Conservation (phyloP, 805 yeast genomes). For the Yarrowia alimentaria region DNA sequence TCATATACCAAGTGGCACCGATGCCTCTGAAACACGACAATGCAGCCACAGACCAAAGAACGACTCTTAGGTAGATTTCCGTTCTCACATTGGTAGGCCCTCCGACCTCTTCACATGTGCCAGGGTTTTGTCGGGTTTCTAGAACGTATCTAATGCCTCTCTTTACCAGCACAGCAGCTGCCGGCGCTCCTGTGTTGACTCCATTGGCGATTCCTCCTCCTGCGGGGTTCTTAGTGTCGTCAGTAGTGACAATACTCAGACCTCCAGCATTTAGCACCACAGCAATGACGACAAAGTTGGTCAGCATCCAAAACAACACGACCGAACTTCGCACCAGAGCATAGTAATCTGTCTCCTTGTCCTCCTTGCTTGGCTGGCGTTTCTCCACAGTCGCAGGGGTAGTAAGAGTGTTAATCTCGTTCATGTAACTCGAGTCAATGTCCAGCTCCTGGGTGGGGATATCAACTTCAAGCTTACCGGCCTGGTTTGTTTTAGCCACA, state of each 20-base stretch:
- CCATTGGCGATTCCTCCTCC: conserved; percentile 27
- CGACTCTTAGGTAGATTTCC: conserved; percentile 68
- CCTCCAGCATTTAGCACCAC: conserved; percentile 86
- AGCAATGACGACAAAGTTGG: conserved; percentile 78
- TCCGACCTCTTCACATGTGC: conserved; percentile 9
- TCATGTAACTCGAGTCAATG: conserved; percentile 69
- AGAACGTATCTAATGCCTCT: conserved; percentile 36
- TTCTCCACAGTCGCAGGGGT: conserved; percentile 40
- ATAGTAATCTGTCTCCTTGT: conserved; percentile 73
- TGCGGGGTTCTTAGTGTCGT: conserved; percentile 33
- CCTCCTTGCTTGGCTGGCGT: conserved; percentile 43
- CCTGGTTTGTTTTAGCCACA: conserved; percentile 67
- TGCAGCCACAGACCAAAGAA: conserved; percentile 90
- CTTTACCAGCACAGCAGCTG: conserved; percentile 31
- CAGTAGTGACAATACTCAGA: conserved; percentile 45
- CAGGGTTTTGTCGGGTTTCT: conserved; percentile 44
- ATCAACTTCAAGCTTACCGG: conserved; percentile 49
- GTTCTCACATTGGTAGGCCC: conserved; percentile 33
- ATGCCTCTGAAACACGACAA: conserved; percentile 79
- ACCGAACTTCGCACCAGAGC: conserved; percentile 88
- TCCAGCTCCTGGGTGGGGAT: conserved; percentile 75
- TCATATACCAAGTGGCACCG: conserved; percentile 66
- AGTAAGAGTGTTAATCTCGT: conserved; percentile 58
- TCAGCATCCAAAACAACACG: conserved; percentile 83
- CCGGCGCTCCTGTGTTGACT: conserved; percentile 34